Evolutionary conservation across 148 eudicot species (phyloP).

Genomic region (Rhododendron griersonianum): DNA sequence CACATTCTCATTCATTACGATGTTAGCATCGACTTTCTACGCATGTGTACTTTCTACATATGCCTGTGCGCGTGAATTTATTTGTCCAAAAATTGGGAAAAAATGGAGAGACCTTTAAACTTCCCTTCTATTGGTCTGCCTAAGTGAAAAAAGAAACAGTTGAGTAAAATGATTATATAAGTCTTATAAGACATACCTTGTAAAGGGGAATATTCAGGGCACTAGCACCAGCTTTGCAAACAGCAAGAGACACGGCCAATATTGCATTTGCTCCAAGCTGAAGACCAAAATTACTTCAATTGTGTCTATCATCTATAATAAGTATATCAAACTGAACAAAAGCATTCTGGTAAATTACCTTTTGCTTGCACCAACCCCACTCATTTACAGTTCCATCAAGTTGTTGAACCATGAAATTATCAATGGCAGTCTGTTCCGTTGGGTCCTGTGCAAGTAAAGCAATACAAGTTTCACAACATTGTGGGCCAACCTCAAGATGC

Average conservation of each 20-base stretch:
- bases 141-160: background rate
- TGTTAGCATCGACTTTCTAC: background rate
- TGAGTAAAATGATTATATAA: background rate
- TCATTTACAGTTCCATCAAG: constrained; percentile 93
- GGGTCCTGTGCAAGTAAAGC: constrained; percentile 57
- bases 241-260: constrained; percentile 94
- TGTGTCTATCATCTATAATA: background rate
- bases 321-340: background rate
- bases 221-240: constrained; percentile 94
- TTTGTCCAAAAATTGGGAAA: background rate
- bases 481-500: background rate
- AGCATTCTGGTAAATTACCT: constrained; percentile 39
- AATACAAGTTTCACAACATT: constrained; percentile 1
- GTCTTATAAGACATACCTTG: constrained; percentile 45
- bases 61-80: background rate
- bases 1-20: background rate
- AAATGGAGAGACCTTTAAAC: background rate
- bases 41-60: background rate
- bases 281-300: constrained; percentile 5
- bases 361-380: constrained; percentile 99
- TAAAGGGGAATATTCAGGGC: constrained; percentile 73
- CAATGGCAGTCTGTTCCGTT: constrained; percentile 66
- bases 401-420: constrained; percentile 95
- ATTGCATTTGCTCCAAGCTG: constrained; percentile 99
- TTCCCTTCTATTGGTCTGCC: background rate